Base-by-base conservation (phyloP, 2,329 filamentous ascomycete genomes). In the Exophiala bonariae region DNA sequence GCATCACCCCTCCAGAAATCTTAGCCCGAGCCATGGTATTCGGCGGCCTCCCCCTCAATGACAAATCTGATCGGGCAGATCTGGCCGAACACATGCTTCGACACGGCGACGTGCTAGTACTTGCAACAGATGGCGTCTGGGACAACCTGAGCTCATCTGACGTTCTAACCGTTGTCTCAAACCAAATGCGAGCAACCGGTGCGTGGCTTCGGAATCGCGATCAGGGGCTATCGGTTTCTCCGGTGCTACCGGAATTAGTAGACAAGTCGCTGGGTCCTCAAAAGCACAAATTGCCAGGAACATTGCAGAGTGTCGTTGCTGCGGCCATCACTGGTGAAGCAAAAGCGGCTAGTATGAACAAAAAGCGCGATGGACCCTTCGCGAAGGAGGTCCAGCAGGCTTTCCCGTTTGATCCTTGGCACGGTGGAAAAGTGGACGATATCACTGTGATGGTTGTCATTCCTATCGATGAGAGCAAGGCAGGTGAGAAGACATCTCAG, bases 131-230 rank as follows among this genome's bases (percentile, higher is more conserved):
- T 67, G 93, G 93, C 3, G 86, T 97, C 3, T 93, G 93, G 80
- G 93, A 99, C 67, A 99, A 99, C 60, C 76, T 99, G 23, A 93
- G 89, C 62, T 87, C 90, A 61, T 87, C 95, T 62, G 90, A 99
- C 57, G 85, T 95, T 22, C 77, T 99, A 10, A 81, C 83, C 50
- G 82, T 95, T 42, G 83, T 92, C 19, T 92, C 85, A 56, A 77
- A 79, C 39, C 76, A 83, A 20, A 95, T 99, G 89, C 75, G 83
- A 26, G 73, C 78, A 11, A 74, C 77, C 3, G 85, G 86, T 3
- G 90, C 88, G 0, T 96, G 91, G 90, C 73, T 79, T 16, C 33
- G 54, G 11, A 80, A 79, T 1, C 71, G 70, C 0, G 69, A 80
- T 3, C 74, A 76, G 5, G 83, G 83, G 3, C 81, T 87, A 34